A percentile compares a stretch with the other conserved stretches of the same genome.
Conservation (phyloP, 1,284 basidiomycete species). For the Polyporus tsugae region DNA sequence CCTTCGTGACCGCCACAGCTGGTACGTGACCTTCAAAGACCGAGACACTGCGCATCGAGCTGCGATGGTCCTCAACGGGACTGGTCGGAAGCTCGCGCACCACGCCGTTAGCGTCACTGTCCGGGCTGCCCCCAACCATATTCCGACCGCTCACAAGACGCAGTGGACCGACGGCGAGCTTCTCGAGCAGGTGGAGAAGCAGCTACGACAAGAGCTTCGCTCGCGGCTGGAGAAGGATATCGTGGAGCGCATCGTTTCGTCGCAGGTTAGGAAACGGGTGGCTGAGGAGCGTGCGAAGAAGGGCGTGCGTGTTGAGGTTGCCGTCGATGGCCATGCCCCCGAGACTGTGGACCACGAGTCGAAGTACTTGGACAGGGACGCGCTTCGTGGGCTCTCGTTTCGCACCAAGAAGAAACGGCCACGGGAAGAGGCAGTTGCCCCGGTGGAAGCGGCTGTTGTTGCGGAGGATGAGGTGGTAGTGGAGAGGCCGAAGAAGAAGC, state of each 20-base stretch:
- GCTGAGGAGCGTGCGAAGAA: conserved; percentile 54
- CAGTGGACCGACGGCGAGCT: conserved; percentile 67
- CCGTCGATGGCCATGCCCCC: conserved; percentile 26
- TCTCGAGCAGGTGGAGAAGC: conserved; percentile 63
- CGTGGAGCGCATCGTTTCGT: conserved; percentile 67
- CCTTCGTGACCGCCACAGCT: conserved; percentile 68
- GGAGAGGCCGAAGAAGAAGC: conserved; percentile 55
- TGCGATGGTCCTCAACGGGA: conserved; percentile 60
- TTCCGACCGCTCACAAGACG: conserved; percentile 50
- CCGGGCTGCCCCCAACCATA: conserved; percentile 54
- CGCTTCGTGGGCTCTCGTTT: conserved; percentile 73
- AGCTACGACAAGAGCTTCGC: conserved; percentile 71
- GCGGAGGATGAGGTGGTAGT: conserved; percentile 45
- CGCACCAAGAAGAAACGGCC: conserved; percentile 64
- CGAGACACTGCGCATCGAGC: conserved; percentile 69
- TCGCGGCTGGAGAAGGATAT: conserved; percentile 74
- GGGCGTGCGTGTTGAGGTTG: conserved; percentile 39
- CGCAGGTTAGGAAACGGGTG: conserved; percentile 64
- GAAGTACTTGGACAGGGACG: conserved; percentile 34
- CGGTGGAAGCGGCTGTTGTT: conserved; percentile 33
- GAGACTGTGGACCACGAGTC: conserved; percentile 25
- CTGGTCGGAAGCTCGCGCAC: conserved; percentile 61
- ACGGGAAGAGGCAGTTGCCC: conserved; percentile 38
- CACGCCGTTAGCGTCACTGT: conserved; percentile 66
- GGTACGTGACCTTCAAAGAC: conserved; percentile 76